These are phyloP conservation scores for Pyrenophora seminiperda DNA, from an alignment of 2,329 filamentous ascomycete species.

Conservation along the genomic window DNA sequence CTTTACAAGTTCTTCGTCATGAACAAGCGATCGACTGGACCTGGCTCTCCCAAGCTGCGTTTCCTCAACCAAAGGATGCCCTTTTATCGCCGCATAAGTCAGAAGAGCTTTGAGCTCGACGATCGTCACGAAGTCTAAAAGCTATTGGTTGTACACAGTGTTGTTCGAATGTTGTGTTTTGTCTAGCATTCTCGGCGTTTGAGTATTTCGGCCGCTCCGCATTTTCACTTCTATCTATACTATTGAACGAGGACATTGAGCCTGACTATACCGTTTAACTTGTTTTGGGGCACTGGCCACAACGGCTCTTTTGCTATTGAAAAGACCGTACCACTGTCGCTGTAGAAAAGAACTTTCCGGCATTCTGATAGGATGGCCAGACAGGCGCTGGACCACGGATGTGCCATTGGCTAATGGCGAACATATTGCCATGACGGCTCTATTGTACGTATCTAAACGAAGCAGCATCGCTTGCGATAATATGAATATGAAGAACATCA, in stretches of 20 bases:
- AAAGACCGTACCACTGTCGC: slow-evolving; percentile 6
- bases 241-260: slow-evolving; percentile 8
- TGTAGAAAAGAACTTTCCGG: background rate
- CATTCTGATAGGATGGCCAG: slow-evolving; percentile 3
- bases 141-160: slow-evolving; percentile 16
- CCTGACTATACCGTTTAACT: slow-evolving; percentile 19
- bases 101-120: slow-evolving; percentile 43
- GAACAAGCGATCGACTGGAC: slow-evolving; percentile 32
- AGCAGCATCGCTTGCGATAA: slow-evolving; percentile 8
- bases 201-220: slow-evolving; percentile 22
- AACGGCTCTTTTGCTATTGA: slow-evolving; percentile 11
- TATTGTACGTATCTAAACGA: slow-evolving; percentile 5
- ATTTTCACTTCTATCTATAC: slow-evolving; percentile 16
- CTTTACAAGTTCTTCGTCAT: slow-evolving; percentile 58
- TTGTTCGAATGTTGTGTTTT: slow-evolving; percentile 28
- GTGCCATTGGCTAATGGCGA: background rate
- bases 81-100: slow-evolving; percentile 46
- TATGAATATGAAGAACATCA: slow-evolving; percentile 1
- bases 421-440: background rate
- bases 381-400: slow-evolving; percentile 2
- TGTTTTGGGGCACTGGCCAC: background rate
- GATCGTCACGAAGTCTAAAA: slow-evolving; percentile 45
- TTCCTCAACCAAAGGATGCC: slow-evolving; percentile 33
- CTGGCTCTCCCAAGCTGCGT: slow-evolving; percentile 23
- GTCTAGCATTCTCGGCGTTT: slow-evolving; percentile 35